Percentiles rank a stretch among this genome's conserved stretches.
Evolutionary conservation across 1,139 yeast genomes (phyloP).

Genomic region (Candida frijolesensis): DNA sequence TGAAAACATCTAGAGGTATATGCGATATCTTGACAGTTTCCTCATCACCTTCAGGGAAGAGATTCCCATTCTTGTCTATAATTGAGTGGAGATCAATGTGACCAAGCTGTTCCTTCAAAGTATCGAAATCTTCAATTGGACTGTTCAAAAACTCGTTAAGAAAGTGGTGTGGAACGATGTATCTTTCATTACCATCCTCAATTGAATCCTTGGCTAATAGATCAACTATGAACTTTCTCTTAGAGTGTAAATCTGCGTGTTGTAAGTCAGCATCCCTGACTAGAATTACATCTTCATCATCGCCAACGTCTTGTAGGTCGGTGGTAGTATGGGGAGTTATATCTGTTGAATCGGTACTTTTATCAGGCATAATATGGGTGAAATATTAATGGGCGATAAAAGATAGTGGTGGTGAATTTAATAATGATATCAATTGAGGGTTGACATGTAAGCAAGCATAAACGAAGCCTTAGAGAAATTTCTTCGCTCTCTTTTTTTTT

Average conservation of each 20-base stretch:
- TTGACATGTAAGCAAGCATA: not conserved
- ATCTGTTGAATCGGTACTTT: not conserved
- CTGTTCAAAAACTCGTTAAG: conserved; percentile 28
- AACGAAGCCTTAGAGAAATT: not conserved
- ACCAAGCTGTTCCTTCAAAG: conserved; percentile 31
- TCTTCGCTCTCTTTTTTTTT: not conserved
- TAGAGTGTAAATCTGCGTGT: conserved; percentile 16
- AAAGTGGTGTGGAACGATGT: conserved; percentile 35
- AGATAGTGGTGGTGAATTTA: not conserved
- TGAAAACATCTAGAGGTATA: conserved; percentile 47
- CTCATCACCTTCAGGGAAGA: conserved; percentile 28
- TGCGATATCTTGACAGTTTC: conserved; percentile 28
- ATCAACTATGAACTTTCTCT: conserved; percentile 25
- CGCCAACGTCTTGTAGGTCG: not conserved
- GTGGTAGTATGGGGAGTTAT: not conserved
- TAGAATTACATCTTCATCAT: conserved; percentile 1
- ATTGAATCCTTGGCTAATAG: conserved; percentile 21
- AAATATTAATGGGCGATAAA: not conserved
- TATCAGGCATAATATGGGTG: conserved; percentile 1
- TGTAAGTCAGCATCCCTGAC: not conserved
- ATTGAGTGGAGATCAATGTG: conserved; percentile 34
- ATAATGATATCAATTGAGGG: not conserved
- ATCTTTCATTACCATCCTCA: conserved; percentile 41
- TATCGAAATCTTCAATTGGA: conserved; percentile 27
- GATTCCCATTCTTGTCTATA: conserved; percentile 33